Conservation (phyloP, 768 basidiomycete species). For the Boletus rubescentipes region DNA sequence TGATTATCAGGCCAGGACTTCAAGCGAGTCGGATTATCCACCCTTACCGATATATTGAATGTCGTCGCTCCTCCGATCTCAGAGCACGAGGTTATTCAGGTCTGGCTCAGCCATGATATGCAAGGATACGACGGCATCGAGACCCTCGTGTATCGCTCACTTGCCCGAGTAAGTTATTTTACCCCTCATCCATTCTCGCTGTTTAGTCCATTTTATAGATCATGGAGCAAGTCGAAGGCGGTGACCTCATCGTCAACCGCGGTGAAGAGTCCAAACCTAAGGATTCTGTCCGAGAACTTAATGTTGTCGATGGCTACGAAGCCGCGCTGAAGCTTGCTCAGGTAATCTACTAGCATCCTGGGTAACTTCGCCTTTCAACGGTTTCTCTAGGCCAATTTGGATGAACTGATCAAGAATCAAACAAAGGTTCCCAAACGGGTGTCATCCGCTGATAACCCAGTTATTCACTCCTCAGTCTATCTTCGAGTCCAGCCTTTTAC, state of each 20-base stretch:
- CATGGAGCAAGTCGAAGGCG: constrained; percentile 93
- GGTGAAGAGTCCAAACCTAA: constrained; percentile 76
- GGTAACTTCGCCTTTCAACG: not conserved
- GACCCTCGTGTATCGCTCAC: constrained; percentile 85
- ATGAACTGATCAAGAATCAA: constrained; percentile 70
- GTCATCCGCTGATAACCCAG: constrained; percentile 50
- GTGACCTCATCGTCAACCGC: constrained; percentile 84
- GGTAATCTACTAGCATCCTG: constrained; percentile 39
- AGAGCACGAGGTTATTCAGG: constrained; percentile 96
- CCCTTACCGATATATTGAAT: constrained; percentile 88
- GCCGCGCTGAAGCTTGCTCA: constrained; percentile 84
- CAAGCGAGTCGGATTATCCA: constrained; percentile 82
- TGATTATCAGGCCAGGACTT: constrained; percentile 75
- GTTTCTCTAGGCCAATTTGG: constrained; percentile 63
- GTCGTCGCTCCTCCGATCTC: constrained; percentile 98
- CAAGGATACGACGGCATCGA: constrained; percentile 94
- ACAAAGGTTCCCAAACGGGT: constrained; percentile 31
- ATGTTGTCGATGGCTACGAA: constrained; percentile 81
- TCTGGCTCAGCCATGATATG: constrained; percentile 97
- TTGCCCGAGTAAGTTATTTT: constrained; percentile 61
- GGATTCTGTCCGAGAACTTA: constrained; percentile 65
- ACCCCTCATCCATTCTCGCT: not conserved
- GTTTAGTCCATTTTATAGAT: constrained; percentile 46
- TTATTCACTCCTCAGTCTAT: constrained; percentile 87
- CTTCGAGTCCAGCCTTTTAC: constrained; percentile 90